Conservation (phyloP, 2,329 filamentous ascomycete species). For the Fulvia fulva region DNA sequence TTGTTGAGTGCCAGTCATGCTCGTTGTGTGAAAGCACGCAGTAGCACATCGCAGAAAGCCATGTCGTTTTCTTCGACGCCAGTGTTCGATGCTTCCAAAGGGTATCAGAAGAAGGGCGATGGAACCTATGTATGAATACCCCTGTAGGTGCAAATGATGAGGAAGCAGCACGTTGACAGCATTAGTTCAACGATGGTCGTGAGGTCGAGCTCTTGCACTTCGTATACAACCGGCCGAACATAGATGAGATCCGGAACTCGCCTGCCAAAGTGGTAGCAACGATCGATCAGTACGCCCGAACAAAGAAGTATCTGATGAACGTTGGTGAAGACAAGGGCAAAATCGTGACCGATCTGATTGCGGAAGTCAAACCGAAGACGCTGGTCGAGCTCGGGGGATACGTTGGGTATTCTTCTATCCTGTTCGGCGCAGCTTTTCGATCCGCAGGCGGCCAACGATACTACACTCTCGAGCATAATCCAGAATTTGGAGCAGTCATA, state of each 20-base stretch:
- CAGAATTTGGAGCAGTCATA: conserved; percentile 68
- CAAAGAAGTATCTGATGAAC: conserved; percentile 33
- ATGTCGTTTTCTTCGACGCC: conserved; percentile 7
- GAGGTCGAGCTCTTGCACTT: conserved; percentile 69
- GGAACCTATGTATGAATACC: not conserved
- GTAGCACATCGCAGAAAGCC: not conserved
- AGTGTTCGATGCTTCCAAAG: conserved; percentile 39
- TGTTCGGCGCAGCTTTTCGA: conserved; percentile 65
- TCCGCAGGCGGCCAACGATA: conserved; percentile 61
- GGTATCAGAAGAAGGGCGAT: conserved; percentile 44
- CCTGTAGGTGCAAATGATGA: not conserved
- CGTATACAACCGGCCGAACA: conserved; percentile 54
- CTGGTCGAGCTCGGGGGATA: conserved; percentile 69
- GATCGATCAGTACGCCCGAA: conserved; percentile 34
- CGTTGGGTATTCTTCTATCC: conserved; percentile 73
- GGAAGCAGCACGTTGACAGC: not conserved
- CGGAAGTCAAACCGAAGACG: conserved; percentile 28
- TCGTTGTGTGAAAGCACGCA: not conserved
- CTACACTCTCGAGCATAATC: conserved; percentile 67
- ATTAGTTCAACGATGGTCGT: conserved; percentile 58
- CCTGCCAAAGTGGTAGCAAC: conserved; percentile 11
- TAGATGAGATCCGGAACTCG: conserved; percentile 51
- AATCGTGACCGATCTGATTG: conserved; percentile 23
- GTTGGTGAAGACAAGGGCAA: conserved; percentile 31
- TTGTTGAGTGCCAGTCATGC: not conserved